These are phyloP conservation scores for Lepidium didymum DNA, from an alignment of 345 rosid species.

Conservation along the genomic window DNA sequence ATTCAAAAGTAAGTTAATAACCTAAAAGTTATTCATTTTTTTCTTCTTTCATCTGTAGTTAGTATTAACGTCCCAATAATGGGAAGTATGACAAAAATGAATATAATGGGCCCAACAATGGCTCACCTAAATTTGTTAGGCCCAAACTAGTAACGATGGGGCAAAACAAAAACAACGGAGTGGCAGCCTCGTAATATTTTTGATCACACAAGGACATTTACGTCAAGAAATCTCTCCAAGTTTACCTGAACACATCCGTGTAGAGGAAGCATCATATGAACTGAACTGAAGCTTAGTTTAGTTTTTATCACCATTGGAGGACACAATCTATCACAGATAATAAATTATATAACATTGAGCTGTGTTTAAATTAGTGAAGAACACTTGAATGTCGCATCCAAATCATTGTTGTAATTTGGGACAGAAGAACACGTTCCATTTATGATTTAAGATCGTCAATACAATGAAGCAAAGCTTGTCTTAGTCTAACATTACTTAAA, in stretches of 20 bases:
- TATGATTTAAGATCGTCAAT: constrained; percentile 1
- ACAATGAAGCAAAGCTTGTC: constrained; percentile 6
- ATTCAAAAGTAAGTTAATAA: no score
- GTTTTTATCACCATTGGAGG: background rate
- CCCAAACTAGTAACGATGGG: background rate
- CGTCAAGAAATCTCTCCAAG: background rate
- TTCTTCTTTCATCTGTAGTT: no score
- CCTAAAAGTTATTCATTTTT: no score
- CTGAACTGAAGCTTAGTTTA: background rate
- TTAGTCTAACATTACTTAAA: constrained; percentile 6
- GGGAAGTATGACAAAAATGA: no score
- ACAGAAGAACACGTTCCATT: background rate
- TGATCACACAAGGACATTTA: background rate
- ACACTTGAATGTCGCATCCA: background rate
- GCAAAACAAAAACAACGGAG: background rate
- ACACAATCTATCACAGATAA: background rate
- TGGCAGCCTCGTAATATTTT: background rate
- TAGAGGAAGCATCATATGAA: background rate
- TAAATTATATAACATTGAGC: background rate
- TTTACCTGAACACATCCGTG: background rate
- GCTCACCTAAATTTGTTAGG: background rate
- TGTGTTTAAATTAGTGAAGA: background rate
- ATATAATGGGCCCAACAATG: no score
- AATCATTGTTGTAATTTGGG: background rate
- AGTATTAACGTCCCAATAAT: no score